These are phyloP conservation scores for Chlorella sorokiniana DNA, from an alignment of 139 green algal genomes.

Conservation along the genomic window DNA sequence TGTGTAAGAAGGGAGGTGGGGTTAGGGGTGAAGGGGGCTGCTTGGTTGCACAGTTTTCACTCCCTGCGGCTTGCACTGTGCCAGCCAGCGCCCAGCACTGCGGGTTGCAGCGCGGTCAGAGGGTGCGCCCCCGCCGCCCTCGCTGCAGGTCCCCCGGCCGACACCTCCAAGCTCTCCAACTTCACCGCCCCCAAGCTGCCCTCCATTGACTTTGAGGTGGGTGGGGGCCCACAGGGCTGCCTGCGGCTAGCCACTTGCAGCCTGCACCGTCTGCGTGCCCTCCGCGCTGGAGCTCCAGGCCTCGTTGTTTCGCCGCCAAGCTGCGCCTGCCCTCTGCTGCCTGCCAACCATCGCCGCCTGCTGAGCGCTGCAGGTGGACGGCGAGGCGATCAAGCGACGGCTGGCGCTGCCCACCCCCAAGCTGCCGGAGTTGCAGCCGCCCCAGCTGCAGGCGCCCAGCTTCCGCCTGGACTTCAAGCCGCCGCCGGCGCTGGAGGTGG, in stretches of 20 bases:
- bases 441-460: not conserved
- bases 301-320: too few species aligned
- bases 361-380: slow-evolving; percentile 15
- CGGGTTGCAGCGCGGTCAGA: too few species aligned
- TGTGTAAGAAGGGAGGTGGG: too few species aligned
- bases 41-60: too few species aligned
- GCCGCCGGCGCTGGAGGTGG: slow-evolving; percentile 8
- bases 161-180: not conserved
- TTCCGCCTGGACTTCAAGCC: slow-evolving; percentile 24
- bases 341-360: not conserved
- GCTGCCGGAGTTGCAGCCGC: not conserved
- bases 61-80: too few species aligned
- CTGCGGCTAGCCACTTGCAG: not conserved
- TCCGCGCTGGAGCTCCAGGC: too few species aligned
- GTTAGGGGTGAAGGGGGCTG: too few species aligned
- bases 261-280: too few species aligned
- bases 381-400: slow-evolving; percentile 4
- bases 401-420: slow-evolving; percentile 8
- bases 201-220: not conserved
- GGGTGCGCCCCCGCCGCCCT: not conserved
- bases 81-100: too few species aligned
- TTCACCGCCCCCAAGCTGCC: slow-evolving; percentile 6
- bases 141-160: not conserved
- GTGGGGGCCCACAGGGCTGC: not conserved
- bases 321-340: not conserved